Conservation (phyloP, 805 yeast genomes). For the Barnettozyma salicaria region DNA sequence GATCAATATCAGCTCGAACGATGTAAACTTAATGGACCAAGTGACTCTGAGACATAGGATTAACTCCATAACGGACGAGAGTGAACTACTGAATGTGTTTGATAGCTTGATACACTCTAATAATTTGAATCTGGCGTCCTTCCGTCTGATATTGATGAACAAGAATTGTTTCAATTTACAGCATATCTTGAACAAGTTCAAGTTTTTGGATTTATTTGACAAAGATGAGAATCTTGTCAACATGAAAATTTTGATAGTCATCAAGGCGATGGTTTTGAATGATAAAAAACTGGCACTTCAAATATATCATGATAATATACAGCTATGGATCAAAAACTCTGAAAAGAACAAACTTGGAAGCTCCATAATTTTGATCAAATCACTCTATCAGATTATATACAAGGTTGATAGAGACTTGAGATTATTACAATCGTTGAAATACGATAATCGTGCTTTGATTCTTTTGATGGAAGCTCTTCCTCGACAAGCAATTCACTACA, state of each 20-base stretch:
- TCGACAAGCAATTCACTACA: constrained; percentile 3
- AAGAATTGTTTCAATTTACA: constrained; percentile 5
- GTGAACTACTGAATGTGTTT: constrained; percentile 6
- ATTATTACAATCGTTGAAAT: not conserved
- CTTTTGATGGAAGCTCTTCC: constrained; percentile 5
- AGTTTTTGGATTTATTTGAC: constrained; percentile 8
- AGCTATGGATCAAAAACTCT: constrained; percentile 2
- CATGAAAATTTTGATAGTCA: constrained; percentile 7
- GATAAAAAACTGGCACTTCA: constrained; percentile 1
- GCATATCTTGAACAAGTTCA: constrained; percentile 9
- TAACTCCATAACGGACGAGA: not conserved
- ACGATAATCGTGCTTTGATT: constrained; percentile 1
- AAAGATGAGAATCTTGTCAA: constrained; percentile 1
- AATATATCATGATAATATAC: constrained; percentile 5
- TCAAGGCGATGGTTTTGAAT: constrained; percentile 5
- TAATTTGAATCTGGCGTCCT: constrained; percentile 3
- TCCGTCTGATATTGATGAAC: constrained; percentile 7
- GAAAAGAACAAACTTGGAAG: not conserved
- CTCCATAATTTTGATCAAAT: constrained; percentile 7
- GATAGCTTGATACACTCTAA: constrained; percentile 10
- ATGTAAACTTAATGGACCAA: constrained; percentile 2
- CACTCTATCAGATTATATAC: constrained; percentile 9
- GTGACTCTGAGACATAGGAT: constrained; percentile 2
- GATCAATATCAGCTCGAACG: constrained; percentile 1
- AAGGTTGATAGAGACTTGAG: constrained; percentile 7